Conservation (phyloP, 2,329 filamentous ascomycete genomes). For the Colletotrichum abscissum region DNA sequence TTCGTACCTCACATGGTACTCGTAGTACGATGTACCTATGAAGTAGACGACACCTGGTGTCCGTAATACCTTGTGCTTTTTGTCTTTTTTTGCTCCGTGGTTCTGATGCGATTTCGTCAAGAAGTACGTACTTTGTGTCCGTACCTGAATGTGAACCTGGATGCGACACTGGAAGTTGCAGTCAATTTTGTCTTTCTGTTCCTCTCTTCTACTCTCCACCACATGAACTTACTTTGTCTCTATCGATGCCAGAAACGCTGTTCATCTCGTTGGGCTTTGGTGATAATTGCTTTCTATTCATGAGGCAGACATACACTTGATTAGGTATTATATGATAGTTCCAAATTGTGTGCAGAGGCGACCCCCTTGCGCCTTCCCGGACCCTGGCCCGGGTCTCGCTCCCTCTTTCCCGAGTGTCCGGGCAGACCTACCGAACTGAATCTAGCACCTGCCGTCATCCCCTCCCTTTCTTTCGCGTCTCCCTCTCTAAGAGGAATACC, state of each 20-base stretch:
- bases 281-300: not conserved
- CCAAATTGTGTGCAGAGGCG: not conserved
- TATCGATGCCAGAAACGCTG: not conserved
- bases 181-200: not conserved
- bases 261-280: not conserved
- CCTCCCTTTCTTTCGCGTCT: conserved; percentile 1
- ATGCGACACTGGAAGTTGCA: not conserved
- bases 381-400: conserved; percentile 7
- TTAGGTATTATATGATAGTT: too few species aligned
- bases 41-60: too few species aligned
- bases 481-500: not conserved
- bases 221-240: not conserved
- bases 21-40: too few species aligned
- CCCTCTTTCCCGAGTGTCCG: conserved; percentile 27
- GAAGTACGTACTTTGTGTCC: not conserved
- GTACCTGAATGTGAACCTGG: not conserved
- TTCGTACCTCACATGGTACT: too few species aligned
- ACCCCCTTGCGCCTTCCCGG: not conserved
- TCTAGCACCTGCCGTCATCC: conserved; percentile 24
- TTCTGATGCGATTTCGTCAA: not conserved
- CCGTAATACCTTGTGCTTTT: too few species aligned
- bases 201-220: not conserved
- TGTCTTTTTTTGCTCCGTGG: not conserved
- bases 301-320: too few species aligned
- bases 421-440: conserved; percentile 14